Base-by-base conservation (phyloP, 2,329 filamentous ascomycete genomes). In the Thelonectria discophora region DNA sequence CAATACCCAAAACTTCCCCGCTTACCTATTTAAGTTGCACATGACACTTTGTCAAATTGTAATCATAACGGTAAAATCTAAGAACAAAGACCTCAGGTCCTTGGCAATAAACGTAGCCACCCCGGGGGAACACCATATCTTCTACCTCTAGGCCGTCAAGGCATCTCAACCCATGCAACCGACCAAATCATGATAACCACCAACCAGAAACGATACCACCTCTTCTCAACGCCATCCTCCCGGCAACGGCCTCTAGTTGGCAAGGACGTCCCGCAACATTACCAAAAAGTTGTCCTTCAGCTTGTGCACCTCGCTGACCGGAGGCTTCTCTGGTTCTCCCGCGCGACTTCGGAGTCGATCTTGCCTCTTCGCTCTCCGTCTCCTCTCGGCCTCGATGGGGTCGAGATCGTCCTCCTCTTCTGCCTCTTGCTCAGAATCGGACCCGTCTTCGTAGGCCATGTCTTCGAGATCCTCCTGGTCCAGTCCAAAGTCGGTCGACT, bases 381-480 rank as follows among this genome's bases (percentile, higher is more conserved):
- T 90, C 62, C 94, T 83, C 81, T 98, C 95, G 6, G 92, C 91
- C 64, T 89, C 88, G 66, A 99, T 96, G 1, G 94, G 93, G 72
- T 98, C 94, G 63, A 91, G 78, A 60, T 94, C 89, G 59, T 96
- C 92, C 54, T 92, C 89, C 12, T 84, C 86, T 58, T 90, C 89
- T n/a, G 90, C 88, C 53, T 90, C 89, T 30, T 89, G 86, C 60
- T 89, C 87, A 6, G 87, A 85, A 12, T 89, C 82, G 8, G 80
- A 81, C 9, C 88, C 86, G 58, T 94, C 91, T 3, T 91, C 91
- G 69, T 95, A 92, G 46, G 87, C 87, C 76, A 97, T 88, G 64
- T 97, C 94, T 74, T 94, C 87, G 13, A 98, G 81, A 74, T 98
- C 95, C 73, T 91, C 89, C 72, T 91, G 87, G 73, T 97, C 88